A percentile compares a stretch with the other conserved stretches of the same genome.
phyloP scores from a whole-genome alignment of 371 early-diverging fungal genomes.

The Lichtheimia hyalospora region DNA sequence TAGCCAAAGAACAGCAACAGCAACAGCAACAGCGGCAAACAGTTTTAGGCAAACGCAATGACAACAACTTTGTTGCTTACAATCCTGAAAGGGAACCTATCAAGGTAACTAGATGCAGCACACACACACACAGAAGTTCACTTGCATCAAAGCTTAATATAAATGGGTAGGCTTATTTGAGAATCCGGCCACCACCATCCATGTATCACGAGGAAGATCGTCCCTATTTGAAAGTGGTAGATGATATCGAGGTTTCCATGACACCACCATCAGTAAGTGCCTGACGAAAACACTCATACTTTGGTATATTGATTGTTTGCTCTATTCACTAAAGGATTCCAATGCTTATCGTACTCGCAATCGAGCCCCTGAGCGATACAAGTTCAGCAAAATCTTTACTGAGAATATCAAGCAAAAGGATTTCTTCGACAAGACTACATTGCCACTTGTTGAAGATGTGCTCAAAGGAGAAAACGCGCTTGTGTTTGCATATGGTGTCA shows the following conservation, averaged over 20 bases:
- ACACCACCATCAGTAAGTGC: conserved; percentile 42
- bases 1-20: conserved; percentile 9
- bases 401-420: conserved; percentile 49
- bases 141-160: neutral
- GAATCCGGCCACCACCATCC: conserved; percentile 35
- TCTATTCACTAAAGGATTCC: conserved; percentile 16
- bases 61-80: conserved; percentile 21
- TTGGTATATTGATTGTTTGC: neutral
- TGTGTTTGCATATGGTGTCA: conserved; percentile 76
- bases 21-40: neutral
- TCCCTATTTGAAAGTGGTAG: conserved; percentile 51
- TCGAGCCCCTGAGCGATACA: conserved; percentile 55
- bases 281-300: neutral
- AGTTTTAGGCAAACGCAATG: conserved; percentile 9
- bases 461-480: conserved; percentile 64
- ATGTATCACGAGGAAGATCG: conserved; percentile 14
- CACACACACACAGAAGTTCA: neutral
- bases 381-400: conserved; percentile 65
- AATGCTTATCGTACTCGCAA: conserved; percentile 45
- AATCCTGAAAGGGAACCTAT: conserved; percentile 31
- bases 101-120: conserved; percentile 8
- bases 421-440: conserved; percentile 61
- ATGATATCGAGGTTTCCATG: conserved; percentile 45
- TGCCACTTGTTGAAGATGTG: conserved; percentile 53
- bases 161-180: conserved; percentile 38